Percentiles rank a stretch among this genome's conserved stretches.
Evolutionary conservation across 129 eudicot genomes (phyloP).

Genomic region (Oenanthe sinensis): DNA sequence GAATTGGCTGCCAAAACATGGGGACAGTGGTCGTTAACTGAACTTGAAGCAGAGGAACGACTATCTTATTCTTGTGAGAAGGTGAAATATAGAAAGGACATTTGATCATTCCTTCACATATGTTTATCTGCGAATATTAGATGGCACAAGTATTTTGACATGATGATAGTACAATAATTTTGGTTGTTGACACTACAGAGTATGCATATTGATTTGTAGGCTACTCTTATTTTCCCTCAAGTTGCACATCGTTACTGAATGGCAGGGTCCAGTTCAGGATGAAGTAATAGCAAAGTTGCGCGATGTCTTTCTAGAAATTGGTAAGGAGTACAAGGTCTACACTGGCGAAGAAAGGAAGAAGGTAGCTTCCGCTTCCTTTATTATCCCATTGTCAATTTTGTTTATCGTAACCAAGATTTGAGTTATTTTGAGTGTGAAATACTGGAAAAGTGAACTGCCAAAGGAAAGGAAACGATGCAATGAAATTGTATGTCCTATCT

Average conservation of each 20-base stretch:
- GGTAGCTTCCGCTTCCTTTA: slow-evolving; percentile 29
- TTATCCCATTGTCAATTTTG: neutral
- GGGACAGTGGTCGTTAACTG: slow-evolving; percentile 86
- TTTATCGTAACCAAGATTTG: neutral
- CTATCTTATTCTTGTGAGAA: slow-evolving; percentile 97
- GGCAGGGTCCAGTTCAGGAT: slow-evolving; percentile 94
- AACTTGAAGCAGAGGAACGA: slow-evolving; percentile 97
- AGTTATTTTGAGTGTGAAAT: neutral
- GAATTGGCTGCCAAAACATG: slow-evolving; percentile 71
- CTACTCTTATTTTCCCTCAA: slow-evolving; percentile 1
- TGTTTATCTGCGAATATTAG: neutral
- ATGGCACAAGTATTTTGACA: neutral
- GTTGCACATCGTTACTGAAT: slow-evolving; percentile 15
- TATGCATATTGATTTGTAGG: neutral
- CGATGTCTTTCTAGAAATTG: slow-evolving; percentile 64
- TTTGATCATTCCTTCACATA: slow-evolving; percentile 8
- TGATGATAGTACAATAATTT: neutral
- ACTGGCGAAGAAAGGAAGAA: slow-evolving; percentile 74
- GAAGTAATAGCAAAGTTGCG: slow-evolving; percentile 87
- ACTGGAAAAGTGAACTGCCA: neutral
- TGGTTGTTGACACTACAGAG: neutral
- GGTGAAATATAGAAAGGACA: slow-evolving; percentile 33
- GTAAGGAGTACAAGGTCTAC: slow-evolving; percentile 72
- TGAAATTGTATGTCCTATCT: neutral
- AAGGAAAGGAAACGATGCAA: neutral